Percentiles rank a stretch among this genome's conserved stretches.
Evolutionary conservation across 2,329 filamentous ascomycete genomes (phyloP).

Genomic region (Cercospora berteroae): DNA sequence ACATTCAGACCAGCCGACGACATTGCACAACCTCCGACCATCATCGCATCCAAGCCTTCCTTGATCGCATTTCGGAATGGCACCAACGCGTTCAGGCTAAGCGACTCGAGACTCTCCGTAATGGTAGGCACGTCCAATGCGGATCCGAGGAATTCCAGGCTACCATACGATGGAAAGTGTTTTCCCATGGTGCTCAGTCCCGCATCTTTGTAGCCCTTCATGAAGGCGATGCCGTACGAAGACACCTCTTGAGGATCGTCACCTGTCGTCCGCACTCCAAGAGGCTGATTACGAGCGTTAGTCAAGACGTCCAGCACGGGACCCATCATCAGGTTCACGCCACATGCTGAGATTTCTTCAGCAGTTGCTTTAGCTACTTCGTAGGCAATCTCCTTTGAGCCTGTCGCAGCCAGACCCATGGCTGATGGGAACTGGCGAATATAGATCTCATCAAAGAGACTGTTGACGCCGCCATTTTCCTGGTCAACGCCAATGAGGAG

Average conservation of each 20-base stretch:
- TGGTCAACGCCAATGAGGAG: conserved; percentile 90
- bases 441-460: conserved; percentile 90
- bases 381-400: conserved; percentile 79
- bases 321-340: conserved; percentile 92
- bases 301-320: conserved; percentile 92
- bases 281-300: conserved; percentile 84
- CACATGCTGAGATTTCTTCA: conserved; percentile 85
- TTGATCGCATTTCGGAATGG: conserved; percentile 88
- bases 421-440: conserved; percentile 95
- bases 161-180: conserved; percentile 95
- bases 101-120: conserved; percentile 86
- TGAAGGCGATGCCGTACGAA: conserved; percentile 82
- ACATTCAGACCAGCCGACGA: conserved; percentile 89
- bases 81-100: conserved; percentile 86
- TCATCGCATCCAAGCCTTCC: conserved; percentile 87
- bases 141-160: conserved; percentile 87
- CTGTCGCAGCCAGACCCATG: conserved; percentile 94
- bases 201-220: conserved; percentile 90
- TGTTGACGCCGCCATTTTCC: conserved; percentile 97
- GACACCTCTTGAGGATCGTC: conserved; percentile 96
- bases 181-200: conserved; percentile 89
- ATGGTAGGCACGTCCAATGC: conserved; percentile 92
- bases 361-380: conserved; percentile 90
- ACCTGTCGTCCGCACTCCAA: conserved; percentile 84
- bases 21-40: conserved; percentile 92